phyloP scores from a whole-genome alignment of 768 basidiomycete genomes.

The Psilocybe cubensis region DNA sequence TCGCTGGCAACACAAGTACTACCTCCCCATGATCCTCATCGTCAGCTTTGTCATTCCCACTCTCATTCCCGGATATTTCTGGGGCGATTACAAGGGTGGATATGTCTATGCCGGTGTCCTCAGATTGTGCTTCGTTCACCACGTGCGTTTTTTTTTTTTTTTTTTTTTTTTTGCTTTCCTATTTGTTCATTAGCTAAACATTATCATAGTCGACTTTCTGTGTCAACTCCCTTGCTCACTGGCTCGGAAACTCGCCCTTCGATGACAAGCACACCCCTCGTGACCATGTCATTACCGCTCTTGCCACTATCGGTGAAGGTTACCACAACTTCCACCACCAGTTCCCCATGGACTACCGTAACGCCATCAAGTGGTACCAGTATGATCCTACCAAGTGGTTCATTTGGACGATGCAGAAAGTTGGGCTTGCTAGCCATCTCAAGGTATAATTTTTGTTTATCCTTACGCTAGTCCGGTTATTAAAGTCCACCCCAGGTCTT shows the following conservation, averaged over 20 bases:
- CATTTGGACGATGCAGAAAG: conserved; percentile 60
- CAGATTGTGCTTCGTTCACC: conserved; percentile 85
- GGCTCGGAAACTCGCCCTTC: conserved; percentile 91
- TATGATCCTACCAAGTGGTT: conserved; percentile 96
- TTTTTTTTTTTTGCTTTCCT: neutral
- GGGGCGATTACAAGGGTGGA: conserved; percentile 88
- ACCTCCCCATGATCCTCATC: conserved; percentile 66
- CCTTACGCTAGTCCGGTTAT: neutral
- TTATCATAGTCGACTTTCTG: conserved; percentile 86
- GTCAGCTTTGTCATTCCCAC: conserved; percentile 81
- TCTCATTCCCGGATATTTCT: conserved; percentile 73
- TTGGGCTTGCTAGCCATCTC: conserved; percentile 75
- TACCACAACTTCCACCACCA: conserved; percentile 99
- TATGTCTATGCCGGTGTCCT: conserved; percentile 84
- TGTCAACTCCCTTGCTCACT: conserved; percentile 96
- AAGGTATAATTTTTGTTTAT: conserved; percentile 42
- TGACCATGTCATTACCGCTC: conserved; percentile 87
- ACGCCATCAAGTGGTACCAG: conserved; percentile 94
- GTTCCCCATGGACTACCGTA: conserved; percentile 97
- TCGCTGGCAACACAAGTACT: conserved; percentile 87
- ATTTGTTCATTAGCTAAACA: neutral
- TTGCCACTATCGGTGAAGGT: conserved; percentile 92
- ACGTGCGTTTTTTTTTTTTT: conserved; percentile 52
- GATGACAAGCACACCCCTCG: conserved; percentile 95
- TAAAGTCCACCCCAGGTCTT: conserved; percentile 36